Evolutionary conservation across 1,284 basidiomycete species (phyloP).

Genomic region (Trametes hirsuta): DNA sequence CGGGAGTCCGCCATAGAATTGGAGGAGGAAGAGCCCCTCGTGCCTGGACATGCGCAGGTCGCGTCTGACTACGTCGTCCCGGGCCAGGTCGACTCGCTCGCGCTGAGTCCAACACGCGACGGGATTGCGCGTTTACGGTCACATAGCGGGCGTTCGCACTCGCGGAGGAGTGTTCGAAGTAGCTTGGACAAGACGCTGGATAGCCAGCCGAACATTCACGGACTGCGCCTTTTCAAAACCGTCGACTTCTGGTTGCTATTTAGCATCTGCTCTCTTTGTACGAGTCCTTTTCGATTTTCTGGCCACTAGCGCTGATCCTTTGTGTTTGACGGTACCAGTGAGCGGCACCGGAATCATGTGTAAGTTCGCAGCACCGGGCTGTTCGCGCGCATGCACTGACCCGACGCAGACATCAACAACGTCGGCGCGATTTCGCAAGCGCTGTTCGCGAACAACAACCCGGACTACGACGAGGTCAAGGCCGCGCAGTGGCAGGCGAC

Average conservation of each 20-base stretch:
- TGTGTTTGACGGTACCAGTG: conserved; percentile 48
- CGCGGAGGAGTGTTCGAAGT: conserved; percentile 15
- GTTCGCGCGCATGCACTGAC: background rate
- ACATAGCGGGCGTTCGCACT: conserved; percentile 24
- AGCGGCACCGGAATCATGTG: conserved; percentile 91
- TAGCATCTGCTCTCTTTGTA: conserved; percentile 68
- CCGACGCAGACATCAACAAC: conserved; percentile 85
- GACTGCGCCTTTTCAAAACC: conserved; percentile 48
- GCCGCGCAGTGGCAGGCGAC: conserved; percentile 81
- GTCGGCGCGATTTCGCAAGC: conserved; percentile 92
- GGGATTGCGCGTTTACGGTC: conserved; percentile 27
- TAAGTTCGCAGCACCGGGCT: conserved; percentile 34
- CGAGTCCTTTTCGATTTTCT: conserved; percentile 32
- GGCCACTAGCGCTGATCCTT: background rate
- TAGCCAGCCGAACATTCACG: conserved; percentile 47
- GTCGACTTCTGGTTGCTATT: conserved; percentile 81
- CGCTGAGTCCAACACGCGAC: conserved; percentile 32
- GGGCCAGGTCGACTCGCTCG: conserved; percentile 23
- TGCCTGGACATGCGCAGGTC: conserved; percentile 12
- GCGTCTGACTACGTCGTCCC: conserved; percentile 33
- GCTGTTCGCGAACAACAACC: conserved; percentile 70
- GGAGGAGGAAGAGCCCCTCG: conserved; percentile 18
- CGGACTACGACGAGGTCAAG: conserved; percentile 63
- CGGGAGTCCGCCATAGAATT: conserved; percentile 10
- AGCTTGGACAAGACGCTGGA: conserved; percentile 15